These are phyloP conservation scores for Talaromyces sp. DNA, from an alignment of 2,329 filamentous ascomycete genomes.

Conservation along the genomic window DNA sequence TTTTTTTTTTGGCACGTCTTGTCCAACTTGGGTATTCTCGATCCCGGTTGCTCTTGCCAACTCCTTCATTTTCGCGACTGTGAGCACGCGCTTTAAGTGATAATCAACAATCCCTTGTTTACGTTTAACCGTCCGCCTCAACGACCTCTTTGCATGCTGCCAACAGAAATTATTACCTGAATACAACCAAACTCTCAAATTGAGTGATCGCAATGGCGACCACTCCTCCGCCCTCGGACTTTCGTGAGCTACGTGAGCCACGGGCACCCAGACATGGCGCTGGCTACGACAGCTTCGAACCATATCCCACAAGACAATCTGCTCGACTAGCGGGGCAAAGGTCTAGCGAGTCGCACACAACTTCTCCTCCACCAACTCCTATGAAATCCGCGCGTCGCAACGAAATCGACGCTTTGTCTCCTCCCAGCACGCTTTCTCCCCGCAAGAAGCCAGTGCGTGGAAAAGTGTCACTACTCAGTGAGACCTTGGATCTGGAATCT, in stretches of 20 bases:
- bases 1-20: neutral
- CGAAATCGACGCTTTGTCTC: conserved; percentile 28
- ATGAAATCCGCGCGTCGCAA: conserved; percentile 21
- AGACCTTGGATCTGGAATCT: conserved; percentile 21
- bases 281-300: conserved; percentile 42
- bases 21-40: neutral
- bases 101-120: conserved; percentile 15
- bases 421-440: conserved; percentile 30
- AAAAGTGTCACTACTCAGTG: conserved; percentile 19
- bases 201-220: conserved; percentile 37
- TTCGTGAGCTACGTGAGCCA: conserved; percentile 41
- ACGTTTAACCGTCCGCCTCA: neutral
- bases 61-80: neutral
- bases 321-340: conserved; percentile 39
- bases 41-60: neutral
- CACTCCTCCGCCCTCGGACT: conserved; percentile 47
- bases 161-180: neutral
- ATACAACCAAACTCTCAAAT: neutral
- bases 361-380: conserved; percentile 31
- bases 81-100: neutral
- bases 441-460: conserved; percentile 26
- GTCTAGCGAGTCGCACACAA: conserved; percentile 26
- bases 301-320: conserved; percentile 41
- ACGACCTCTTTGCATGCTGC: neutral
- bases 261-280: conserved; percentile 46